These are phyloP conservation scores for Blepharisma japonicum DNA, from an alignment of 73 alveolate genomes.

Conservation along the genomic window DNA sequence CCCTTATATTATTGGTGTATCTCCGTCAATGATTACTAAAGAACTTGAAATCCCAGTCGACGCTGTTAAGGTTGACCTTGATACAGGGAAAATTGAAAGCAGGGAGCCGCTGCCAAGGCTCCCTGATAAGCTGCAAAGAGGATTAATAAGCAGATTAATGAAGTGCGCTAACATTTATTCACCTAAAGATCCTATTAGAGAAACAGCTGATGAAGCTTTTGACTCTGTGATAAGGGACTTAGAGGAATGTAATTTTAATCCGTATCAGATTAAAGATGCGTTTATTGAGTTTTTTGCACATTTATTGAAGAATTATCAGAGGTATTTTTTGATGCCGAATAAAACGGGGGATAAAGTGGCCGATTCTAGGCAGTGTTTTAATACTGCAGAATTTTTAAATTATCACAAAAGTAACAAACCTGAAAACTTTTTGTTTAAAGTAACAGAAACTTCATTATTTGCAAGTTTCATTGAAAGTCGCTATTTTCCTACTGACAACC, in stretches of 20 bases:
- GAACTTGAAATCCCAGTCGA: conserved; percentile 63
- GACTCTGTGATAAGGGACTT: conserved; percentile 19
- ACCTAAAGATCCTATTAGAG: conserved; percentile 31
- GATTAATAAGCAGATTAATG: conserved; percentile 33
- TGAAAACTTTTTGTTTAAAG: conserved; percentile 39
- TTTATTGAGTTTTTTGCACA: conserved; percentile 54
- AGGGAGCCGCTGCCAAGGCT: conserved; percentile 59
- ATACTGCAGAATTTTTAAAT: conserved; percentile 47
- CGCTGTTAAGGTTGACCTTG: conserved; percentile 54
- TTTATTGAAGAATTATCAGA: conserved; percentile 51
- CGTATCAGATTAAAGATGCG: conserved; percentile 59
- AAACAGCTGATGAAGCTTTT: conserved; percentile 51
- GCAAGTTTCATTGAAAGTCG: conserved; percentile 56
- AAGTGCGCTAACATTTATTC: conserved; percentile 27
- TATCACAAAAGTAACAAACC: conserved; percentile 45
- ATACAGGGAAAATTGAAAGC: conserved; percentile 36
- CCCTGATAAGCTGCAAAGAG: conserved; percentile 52
- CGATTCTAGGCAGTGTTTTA: conserved; percentile 65
- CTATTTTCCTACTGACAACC: conserved; percentile 10
- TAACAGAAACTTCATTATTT: conserved; percentile 65
- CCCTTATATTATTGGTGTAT: conserved; percentile 60
- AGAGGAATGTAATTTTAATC: conserved; percentile 38
- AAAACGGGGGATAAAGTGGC: conserved; percentile 42
- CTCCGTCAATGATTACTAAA: conserved; percentile 31
- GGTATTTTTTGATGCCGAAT: conserved; percentile 57